Percentiles rank a stretch among this genome's conserved stretches.
phyloP scores from a whole-genome alignment of 23 red algal genomes.

The Gracilaria vermiculophylla region DNA sequence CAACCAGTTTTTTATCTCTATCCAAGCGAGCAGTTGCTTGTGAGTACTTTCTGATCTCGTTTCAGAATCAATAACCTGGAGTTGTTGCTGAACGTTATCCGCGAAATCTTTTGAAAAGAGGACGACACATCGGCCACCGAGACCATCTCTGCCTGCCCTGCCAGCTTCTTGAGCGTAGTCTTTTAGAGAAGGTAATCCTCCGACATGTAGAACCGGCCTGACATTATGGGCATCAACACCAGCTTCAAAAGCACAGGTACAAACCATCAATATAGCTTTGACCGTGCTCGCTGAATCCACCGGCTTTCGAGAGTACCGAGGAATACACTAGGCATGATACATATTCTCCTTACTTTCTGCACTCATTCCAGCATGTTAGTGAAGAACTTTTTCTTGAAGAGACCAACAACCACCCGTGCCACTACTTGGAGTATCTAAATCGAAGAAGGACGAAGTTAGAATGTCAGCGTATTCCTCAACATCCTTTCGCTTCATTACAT shows the following conservation, averaged over 20 bases:
- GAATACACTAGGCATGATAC: not conserved
- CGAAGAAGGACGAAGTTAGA: not conserved
- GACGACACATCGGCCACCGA: not conserved
- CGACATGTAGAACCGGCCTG: not conserved
- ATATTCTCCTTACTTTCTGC: not conserved
- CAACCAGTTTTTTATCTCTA: not conserved
- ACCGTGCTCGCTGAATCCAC: not conserved
- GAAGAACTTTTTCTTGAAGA: too few relatives aligned
- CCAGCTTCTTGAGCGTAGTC: not conserved
- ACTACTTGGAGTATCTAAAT: not conserved
- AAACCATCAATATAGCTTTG: not conserved
- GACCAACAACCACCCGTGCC: not conserved
- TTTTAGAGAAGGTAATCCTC: not conserved
- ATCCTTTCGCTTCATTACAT: not conserved
- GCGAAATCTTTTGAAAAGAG: not conserved
- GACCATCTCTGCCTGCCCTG: not conserved
- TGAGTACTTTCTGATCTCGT: not conserved
- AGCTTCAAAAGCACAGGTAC: slow-evolving; percentile 1
- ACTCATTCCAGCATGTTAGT: not conserved
- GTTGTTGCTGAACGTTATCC: not conserved
- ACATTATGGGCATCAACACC: too few relatives aligned
- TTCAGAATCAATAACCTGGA: not conserved
- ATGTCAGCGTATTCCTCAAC: not conserved
- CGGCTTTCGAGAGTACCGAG: not conserved
- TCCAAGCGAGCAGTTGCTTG: not conserved